A percentile compares a stretch with the other conserved stretches of the same genome.
phyloP scores from a whole-genome alignment of 805 yeast genomes.

The Candida rishiriensis region DNA sequence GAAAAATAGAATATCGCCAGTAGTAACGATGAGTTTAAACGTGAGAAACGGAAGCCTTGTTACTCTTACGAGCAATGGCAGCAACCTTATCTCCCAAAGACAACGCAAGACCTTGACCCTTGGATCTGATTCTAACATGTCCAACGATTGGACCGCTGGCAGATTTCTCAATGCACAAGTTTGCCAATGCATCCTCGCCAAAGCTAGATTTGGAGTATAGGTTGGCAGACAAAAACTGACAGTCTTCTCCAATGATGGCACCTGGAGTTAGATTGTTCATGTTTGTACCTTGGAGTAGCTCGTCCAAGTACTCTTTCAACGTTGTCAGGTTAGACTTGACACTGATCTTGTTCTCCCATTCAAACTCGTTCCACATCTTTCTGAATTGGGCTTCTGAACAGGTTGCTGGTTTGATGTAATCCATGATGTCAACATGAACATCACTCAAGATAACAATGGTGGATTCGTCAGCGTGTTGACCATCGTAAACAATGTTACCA shows the following conservation, averaged over 20 bases:
- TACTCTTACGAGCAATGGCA: constrained; percentile 60
- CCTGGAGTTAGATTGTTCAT: constrained; percentile 93
- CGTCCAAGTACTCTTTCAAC: constrained; percentile 73
- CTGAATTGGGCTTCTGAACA: constrained; percentile 89
- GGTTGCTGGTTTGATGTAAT: constrained; percentile 92
- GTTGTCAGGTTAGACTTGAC: constrained; percentile 65
- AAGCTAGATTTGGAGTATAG: constrained; percentile 87
- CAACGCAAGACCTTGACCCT: constrained; percentile 96
- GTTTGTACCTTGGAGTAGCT: constrained; percentile 76
- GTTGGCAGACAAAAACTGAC: constrained; percentile 91
- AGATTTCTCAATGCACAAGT: constrained; percentile 84
- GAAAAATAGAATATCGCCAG: no score
- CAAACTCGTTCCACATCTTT: constrained; percentile 98
- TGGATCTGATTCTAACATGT: constrained; percentile 92
- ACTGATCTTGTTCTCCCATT: constrained; percentile 98
- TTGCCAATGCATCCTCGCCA: constrained; percentile 97
- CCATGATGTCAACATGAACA: constrained; percentile 94
- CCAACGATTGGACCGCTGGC: constrained; percentile 77
- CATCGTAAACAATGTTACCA: constrained; percentile 95
- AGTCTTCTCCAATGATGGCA: constrained; percentile 83
- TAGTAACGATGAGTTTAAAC: constrained; percentile 15
- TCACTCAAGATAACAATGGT: constrained; percentile 90
- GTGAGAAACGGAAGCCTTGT: constrained; percentile 28
- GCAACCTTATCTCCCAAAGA: constrained; percentile 94
- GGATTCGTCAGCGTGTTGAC: constrained; percentile 85